Evolutionary conservation across 1,284 basidiomycete species (phyloP).

Genomic region (Fomitopsis pinicola): DNA sequence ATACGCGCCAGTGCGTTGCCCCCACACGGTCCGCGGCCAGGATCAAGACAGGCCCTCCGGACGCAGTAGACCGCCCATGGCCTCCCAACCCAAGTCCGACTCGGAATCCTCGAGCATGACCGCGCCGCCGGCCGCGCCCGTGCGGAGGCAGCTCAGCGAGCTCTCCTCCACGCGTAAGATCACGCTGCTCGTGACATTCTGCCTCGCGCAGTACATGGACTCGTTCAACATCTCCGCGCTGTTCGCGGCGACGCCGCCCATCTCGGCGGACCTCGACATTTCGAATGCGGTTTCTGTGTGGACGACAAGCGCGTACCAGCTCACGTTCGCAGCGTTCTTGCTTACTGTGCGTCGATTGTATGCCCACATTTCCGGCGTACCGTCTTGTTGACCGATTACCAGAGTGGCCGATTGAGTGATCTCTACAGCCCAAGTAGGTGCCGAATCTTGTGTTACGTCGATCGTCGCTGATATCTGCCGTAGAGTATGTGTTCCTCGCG

Average conservation of each 20-base stretch:
- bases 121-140: background rate
- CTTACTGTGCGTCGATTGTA: constrained; percentile 28
- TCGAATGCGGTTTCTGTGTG: constrained; percentile 26
- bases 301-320: constrained; percentile 37
- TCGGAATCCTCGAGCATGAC: background rate
- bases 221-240: constrained; percentile 23
- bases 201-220: constrained; percentile 22
- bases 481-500: constrained; percentile 6
- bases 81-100: background rate
- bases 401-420: constrained; percentile 25
- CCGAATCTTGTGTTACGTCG: background rate
- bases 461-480: background rate
- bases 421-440: constrained; percentile 22
- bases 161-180: constrained; percentile 1
- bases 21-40: no score
- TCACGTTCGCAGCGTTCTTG: constrained; percentile 40
- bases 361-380: background rate
- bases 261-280: constrained; percentile 22
- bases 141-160: background rate
- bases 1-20: no score
- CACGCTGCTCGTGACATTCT: constrained; percentile 19
- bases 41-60: no score
- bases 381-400: background rate
- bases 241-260: constrained; percentile 22
- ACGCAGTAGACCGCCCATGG: background rate